These are phyloP conservation scores for Arachnomyces sp. DNA, from an alignment of 2,329 filamentous ascomycete genomes.

Conservation along the genomic window DNA sequence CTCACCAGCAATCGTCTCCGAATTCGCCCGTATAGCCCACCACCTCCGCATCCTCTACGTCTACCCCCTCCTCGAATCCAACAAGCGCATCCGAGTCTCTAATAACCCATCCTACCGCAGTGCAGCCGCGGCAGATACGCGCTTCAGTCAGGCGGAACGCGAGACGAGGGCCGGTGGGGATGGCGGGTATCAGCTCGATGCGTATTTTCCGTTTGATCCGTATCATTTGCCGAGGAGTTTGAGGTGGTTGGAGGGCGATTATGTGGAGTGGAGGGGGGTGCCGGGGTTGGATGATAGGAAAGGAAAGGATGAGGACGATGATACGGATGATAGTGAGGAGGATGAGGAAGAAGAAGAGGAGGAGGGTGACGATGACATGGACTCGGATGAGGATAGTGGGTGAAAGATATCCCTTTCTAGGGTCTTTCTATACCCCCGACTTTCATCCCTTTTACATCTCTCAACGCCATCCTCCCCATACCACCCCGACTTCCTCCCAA, in stretches of 20 bases:
- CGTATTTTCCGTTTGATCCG: constrained; percentile 95
- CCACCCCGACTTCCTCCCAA: too few species aligned
- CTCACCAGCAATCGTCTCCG: constrained; percentile 77
- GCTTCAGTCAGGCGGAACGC: constrained; percentile 40
- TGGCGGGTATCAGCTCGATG: constrained; percentile 74
- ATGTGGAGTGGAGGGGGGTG: constrained; percentile 70
- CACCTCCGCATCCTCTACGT: constrained; percentile 85
- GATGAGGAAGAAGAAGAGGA: constrained; percentile 22
- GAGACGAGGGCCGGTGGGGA: constrained; percentile 57
- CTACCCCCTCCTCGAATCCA: constrained; percentile 77
- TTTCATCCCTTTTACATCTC: constrained; percentile 4
- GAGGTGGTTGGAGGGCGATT: constrained; percentile 78
- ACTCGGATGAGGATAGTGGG: constrained; percentile 34
- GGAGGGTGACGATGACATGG: constrained; percentile 29
- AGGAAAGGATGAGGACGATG: constrained; percentile 42
- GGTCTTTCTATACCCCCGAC: too few species aligned
- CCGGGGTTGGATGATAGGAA: constrained; percentile 57
- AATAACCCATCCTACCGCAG: constrained; percentile 44
- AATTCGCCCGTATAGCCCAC: constrained; percentile 82
- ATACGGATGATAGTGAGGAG: constrained; percentile 28
- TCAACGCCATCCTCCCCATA: background rate
- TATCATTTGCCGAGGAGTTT: constrained; percentile 84
- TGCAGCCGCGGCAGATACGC: constrained; percentile 25
- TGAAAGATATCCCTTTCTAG: background rate
- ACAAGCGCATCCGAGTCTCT: constrained; percentile 78